A percentile compares a stretch with the other conserved stretches of the same genome.
phyloP scores from a whole-genome alignment of 83 land plant genomes.

The Picea abies region DNA sequence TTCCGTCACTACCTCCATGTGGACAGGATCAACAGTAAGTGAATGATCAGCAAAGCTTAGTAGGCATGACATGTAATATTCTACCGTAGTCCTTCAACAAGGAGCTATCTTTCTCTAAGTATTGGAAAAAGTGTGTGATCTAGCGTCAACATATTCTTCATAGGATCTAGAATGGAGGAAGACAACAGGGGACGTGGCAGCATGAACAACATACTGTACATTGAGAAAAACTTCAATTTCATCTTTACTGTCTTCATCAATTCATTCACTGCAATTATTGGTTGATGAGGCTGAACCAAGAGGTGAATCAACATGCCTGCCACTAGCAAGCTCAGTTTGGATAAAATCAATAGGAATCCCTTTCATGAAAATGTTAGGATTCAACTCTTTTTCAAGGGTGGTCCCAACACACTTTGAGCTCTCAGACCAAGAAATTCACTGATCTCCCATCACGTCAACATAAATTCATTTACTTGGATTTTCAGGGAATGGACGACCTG shows the following conservation, averaged over 20 bases:
- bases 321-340: neutral
- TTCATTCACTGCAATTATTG: neutral
- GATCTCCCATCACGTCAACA: neutral
- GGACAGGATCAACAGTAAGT: neutral
- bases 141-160: neutral
- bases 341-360: neutral
- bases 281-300: neutral
- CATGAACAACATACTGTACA: neutral
- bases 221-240: neutral
- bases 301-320: neutral
- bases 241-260: neutral
- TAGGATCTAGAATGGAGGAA: neutral
- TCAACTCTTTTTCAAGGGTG: neutral
- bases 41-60: neutral
- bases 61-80: neutral
- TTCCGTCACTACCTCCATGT: neutral
- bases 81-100: neutral
- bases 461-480: neutral
- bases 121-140: neutral
- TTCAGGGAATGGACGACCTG: neutral
- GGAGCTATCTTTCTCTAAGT: neutral
- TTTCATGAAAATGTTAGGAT: neutral
- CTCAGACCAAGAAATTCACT: neutral
- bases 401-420: slow-evolving; percentile 4
- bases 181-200: neutral